Evolutionary conservation across 2,329 filamentous ascomycete species (phyloP), one percentile per base, ranked within the genome.

Genomic region (Fusarium illudens): DNA sequence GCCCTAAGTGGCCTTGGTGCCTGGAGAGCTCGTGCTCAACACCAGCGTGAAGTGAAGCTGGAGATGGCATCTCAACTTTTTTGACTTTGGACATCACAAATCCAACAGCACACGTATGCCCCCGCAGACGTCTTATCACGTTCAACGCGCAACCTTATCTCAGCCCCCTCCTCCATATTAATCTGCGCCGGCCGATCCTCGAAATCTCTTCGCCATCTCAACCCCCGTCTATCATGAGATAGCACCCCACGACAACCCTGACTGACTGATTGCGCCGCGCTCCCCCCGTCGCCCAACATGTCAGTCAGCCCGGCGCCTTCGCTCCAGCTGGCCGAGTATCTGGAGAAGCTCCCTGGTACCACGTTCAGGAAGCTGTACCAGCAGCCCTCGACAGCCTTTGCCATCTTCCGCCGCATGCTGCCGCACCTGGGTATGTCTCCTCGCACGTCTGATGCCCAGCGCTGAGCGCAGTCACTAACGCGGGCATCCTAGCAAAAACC

Each of bases 381-480:
- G 82, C 94, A 97, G 84, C 96, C 96, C 29, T 97, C 95, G 39
- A 97, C 96, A 2, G 92, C 94, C 34, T 89, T 99, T 70, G 96
- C 96, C 71, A 94, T 99, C 75, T 98, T 98, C 79, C 89, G 96
- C 71, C 94, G 96, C 82, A 97, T 99, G 94, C 87, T 99, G 61
- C 93, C 96, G 60, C 92, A 96, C 76, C 82, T 98, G 65, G 93
- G 92, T 94, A 84, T 75, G 83, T 68, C 29, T 36, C 52, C 37
- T 46, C n/a, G n/a, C n/a, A n/a, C n/a, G n/a, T n/a, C 37, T 6
- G 7, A 13, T 8, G 25, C 36, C 49, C 33, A 39, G 33, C n/a
- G 22, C 19, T 46, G 17, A 29, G 27, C 37, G n/a, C 39, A 48
- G n/a, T 13, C 4, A 33, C 65, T 67, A 57, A 67, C 37, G 5